A percentile compares a stretch with the other conserved stretches of the same genome.
Evolutionary conservation across 2,329 filamentous ascomycete species (phyloP).

Genomic region (Aspergillus sp.): DNA sequence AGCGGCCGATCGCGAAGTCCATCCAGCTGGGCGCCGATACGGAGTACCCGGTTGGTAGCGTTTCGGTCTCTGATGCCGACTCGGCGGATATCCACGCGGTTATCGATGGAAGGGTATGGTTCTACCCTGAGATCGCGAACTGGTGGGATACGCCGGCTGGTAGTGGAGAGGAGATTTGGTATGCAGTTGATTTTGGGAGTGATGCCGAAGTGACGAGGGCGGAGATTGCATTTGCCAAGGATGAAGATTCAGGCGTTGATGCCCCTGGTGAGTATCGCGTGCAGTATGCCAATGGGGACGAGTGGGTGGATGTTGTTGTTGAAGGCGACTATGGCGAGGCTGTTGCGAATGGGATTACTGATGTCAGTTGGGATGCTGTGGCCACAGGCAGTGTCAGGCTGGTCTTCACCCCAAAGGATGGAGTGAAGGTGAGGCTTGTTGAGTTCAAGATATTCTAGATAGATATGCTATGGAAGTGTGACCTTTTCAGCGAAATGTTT

Average conservation of each 20-base stretch:
- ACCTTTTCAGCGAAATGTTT: neutral
- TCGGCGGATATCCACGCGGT: conserved; percentile 14
- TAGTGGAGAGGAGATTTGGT: conserved; percentile 21
- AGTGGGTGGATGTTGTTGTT: conserved; percentile 15
- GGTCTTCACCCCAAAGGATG: conserved; percentile 13
- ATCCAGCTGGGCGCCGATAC: conserved; percentile 13
- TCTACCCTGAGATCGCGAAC: conserved; percentile 21
- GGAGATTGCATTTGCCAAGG: conserved; percentile 21
- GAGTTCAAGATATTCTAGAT: conserved; percentile 18
- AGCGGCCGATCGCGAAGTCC: conserved; percentile 15
- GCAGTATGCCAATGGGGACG: conserved; percentile 4
- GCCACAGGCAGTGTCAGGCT: conserved; percentile 10
- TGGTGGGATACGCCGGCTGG: conserved; percentile 22
- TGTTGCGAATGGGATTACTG: conserved; percentile 20
- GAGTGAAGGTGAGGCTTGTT: conserved; percentile 17
- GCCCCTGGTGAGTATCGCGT: conserved; percentile 14
- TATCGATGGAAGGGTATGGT: conserved; percentile 22
- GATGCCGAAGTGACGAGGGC: conserved; percentile 4
- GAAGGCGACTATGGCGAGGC: conserved; percentile 7
- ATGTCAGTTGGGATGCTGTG: conserved; percentile 14
- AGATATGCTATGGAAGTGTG: neutral
- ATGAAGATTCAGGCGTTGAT: conserved; percentile 14
- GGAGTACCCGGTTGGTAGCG: conserved; percentile 15
- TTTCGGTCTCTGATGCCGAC: conserved; percentile 15
- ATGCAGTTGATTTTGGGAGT: conserved; percentile 15